Evolutionary conservation across 2,329 filamentous ascomycete genomes (phyloP).

Genomic region (Helotiales sp.): DNA sequence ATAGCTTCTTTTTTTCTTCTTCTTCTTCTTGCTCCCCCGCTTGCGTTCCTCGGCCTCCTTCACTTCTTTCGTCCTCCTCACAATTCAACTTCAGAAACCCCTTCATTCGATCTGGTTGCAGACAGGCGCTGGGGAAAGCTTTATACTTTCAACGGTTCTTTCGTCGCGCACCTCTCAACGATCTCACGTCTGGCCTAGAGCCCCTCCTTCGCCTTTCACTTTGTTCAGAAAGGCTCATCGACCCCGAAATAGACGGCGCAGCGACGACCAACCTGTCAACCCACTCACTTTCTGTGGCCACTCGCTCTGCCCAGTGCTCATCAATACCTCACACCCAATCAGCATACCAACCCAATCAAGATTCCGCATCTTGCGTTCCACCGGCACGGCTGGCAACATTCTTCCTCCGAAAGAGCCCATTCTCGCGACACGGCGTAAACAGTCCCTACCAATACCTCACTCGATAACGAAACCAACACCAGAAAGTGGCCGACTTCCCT

Average conservation of each 20-base stretch:
- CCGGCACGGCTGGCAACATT: conserved; percentile 25
- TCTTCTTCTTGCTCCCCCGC: background rate
- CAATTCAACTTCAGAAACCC: conserved; percentile 6
- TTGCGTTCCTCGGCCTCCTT: background rate
- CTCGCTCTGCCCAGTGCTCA: background rate
- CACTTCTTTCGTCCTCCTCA: background rate
- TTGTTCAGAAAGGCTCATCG: background rate
- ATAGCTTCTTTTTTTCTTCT: background rate
- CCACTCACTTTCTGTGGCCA: background rate
- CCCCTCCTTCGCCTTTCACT: background rate
- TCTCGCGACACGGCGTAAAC: conserved; percentile 12
- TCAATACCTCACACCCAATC: conserved; percentile 25
- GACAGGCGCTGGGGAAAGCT: background rate
- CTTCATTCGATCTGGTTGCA: background rate
- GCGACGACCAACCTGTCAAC: background rate
- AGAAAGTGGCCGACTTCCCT: background rate
- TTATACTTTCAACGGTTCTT: background rate
- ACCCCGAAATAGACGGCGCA: background rate
- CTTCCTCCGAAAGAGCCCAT: conserved; percentile 1
- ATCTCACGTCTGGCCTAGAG: conserved; percentile 3
- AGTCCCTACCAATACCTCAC: background rate
- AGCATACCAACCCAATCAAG: conserved; percentile 1
- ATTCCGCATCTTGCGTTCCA: conserved; percentile 16
- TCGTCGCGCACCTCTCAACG: background rate
- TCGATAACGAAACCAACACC: background rate